Percentiles rank a stretch among this genome's conserved stretches.
These are phyloP conservation scores for Mucor mucedo DNA, from an alignment of 371 early-diverging fungal species.

Conservation along the genomic window DNA sequence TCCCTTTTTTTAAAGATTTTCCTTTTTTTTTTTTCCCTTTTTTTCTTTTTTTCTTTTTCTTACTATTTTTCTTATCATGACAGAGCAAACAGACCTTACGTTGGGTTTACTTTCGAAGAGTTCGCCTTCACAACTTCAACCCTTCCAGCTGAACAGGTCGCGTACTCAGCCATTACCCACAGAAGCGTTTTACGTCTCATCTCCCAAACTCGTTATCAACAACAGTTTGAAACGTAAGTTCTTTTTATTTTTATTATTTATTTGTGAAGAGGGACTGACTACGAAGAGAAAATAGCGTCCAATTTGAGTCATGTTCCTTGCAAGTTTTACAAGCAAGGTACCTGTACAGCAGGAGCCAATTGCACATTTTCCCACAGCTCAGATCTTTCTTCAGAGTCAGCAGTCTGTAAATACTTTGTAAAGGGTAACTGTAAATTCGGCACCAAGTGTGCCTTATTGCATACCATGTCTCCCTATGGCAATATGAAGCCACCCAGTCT, in stretches of 20 bases:
- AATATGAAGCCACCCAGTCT: slow-evolving; percentile 1
- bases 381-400: slow-evolving; percentile 60
- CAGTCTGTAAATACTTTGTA: slow-evolving; percentile 77
- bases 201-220: slow-evolving; percentile 16
- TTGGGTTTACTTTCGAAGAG: slow-evolving; percentile 36
- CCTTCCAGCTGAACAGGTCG: slow-evolving; percentile 29
- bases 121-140: slow-evolving; percentile 36
- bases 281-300: slow-evolving; percentile 23
- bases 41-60: slow-evolving; percentile 12
- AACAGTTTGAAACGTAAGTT: slow-evolving; percentile 10
- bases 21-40: slow-evolving; percentile 12
- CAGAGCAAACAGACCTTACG: slow-evolving; percentile 24
- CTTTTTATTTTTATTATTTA: neutral
- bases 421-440: slow-evolving; percentile 88
- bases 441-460: slow-evolving; percentile 74
- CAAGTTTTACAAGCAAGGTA: slow-evolving; percentile 80
- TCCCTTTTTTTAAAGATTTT: slow-evolving; percentile 5
- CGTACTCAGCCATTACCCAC: slow-evolving; percentile 30
- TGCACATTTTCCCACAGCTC: slow-evolving; percentile 79
- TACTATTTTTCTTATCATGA: slow-evolving; percentile 10
- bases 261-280: neutral
- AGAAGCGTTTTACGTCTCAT: slow-evolving; percentile 17
- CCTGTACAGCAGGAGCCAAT: slow-evolving; percentile 78
- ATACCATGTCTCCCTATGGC: slow-evolving; percentile 42
- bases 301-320: slow-evolving; percentile 76